Conservation (phyloP, 164 flowering plant species). For the Stephania cephalantha region DNA sequence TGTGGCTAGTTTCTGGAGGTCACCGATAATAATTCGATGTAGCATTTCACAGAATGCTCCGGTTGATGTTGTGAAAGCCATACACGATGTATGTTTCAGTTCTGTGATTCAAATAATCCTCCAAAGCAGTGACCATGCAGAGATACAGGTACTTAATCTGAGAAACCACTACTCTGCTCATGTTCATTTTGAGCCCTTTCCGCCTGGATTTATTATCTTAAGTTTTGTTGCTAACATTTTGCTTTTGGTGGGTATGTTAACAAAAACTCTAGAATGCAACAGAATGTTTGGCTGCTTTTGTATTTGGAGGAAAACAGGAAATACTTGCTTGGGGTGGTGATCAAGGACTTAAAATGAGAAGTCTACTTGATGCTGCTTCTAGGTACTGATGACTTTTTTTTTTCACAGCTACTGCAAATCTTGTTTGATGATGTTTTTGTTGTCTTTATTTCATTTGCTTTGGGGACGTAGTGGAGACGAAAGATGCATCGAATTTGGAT, state of each 20-base stretch:
- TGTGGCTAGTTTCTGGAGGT: background rate
- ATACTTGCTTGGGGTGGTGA: constrained; percentile 79
- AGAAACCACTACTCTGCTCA: background rate
- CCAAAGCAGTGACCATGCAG: constrained; percentile 81
- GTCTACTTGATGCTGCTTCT: constrained; percentile 88
- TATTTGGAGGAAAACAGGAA: constrained; percentile 66
- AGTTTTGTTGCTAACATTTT: background rate
- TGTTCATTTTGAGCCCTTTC: background rate
- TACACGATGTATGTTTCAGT: constrained; percentile 67
- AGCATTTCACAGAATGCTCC: constrained; percentile 66
- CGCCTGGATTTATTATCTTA: background rate
- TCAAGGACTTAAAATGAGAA: constrained; percentile 67
- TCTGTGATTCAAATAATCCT: constrained; percentile 58
- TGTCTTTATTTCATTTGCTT: background rate
- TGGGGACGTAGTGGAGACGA: background rate
- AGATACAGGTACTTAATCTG: constrained; percentile 61
- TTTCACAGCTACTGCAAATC: no score
- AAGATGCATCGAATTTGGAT: background rate
- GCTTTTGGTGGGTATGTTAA: background rate
- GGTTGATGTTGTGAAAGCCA: constrained; percentile 62
- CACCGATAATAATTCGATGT: constrained; percentile 17
- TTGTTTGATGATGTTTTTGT: background rate
- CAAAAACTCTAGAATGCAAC: constrained; percentile 74
- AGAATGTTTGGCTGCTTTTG: constrained; percentile 80
- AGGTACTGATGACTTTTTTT: constrained; percentile 35